These are phyloP conservation scores for Fusarium transvaalense DNA, from an alignment of 2,329 filamentous ascomycete species.

Conservation along the genomic window DNA sequence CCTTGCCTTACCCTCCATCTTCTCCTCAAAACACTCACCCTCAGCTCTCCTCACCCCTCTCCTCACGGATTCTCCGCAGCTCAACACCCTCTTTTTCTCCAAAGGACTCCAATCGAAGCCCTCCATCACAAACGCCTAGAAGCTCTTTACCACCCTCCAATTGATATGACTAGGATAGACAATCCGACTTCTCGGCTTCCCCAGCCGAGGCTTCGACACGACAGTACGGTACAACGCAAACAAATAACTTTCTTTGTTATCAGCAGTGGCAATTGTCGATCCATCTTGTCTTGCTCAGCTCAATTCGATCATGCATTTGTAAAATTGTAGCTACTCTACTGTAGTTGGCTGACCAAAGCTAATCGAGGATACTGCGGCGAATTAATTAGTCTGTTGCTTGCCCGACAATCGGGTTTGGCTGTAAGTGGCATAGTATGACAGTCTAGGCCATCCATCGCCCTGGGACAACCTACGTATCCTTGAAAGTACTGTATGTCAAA, in stretches of 20 bases:
- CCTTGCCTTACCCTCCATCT: neutral
- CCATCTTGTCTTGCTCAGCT: neutral
- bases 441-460: neutral
- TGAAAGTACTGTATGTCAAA: neutral
- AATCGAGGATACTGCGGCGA: neutral
- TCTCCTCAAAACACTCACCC: neutral
- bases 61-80: conserved; percentile 40
- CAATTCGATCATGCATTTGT: neutral
- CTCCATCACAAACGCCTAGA: conserved; percentile 18
- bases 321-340: neutral
- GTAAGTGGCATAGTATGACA: neutral
- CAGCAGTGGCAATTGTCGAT: neutral
- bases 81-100: conserved; percentile 23
- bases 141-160: neutral
- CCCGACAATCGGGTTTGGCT: neutral
- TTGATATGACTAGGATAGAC: neutral
- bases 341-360: neutral
- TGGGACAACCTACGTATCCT: neutral
- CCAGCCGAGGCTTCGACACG: neutral
- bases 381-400: neutral
- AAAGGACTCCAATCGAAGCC: conserved; percentile 30
- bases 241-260: neutral
- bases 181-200: conserved; percentile 4
- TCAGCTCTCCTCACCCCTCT: conserved; percentile 25
- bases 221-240: neutral